These are phyloP conservation scores for Irpex sp. DNA, from an alignment of 1,284 basidiomycete species.

Conservation along the genomic window DNA sequence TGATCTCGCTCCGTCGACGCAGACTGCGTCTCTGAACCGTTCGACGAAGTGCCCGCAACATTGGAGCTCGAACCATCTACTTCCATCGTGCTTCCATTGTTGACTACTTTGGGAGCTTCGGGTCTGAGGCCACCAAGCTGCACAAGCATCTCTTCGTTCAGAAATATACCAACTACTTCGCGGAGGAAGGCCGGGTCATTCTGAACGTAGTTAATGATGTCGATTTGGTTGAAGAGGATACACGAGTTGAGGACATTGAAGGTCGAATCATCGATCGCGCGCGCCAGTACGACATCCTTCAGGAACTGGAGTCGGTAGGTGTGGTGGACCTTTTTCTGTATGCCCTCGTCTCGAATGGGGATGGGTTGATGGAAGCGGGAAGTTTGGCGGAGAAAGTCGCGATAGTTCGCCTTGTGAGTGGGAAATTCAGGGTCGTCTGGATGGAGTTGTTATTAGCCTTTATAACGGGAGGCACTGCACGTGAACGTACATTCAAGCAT, in stretches of 20 bases:
- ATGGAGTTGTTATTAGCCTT: conserved; percentile 12
- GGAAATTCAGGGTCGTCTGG: conserved; percentile 97
- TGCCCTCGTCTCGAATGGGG: conserved; percentile 65
- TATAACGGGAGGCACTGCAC: conserved; percentile 2
- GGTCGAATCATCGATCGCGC: conserved; percentile 92
- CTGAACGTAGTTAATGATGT: conserved; percentile 92
- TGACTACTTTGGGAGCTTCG: conserved; percentile 18
- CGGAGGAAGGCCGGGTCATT: conserved; percentile 73
- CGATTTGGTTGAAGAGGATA: conserved; percentile 99
- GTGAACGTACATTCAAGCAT: conserved; percentile 89
- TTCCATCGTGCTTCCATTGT: conserved; percentile 30
- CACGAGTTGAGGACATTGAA: conserved; percentile 97
- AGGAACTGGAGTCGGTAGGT: conserved; percentile 96
- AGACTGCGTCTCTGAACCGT: conserved; percentile 17
- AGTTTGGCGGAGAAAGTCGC: conserved; percentile 82
- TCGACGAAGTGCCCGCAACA: conserved; percentile 11
- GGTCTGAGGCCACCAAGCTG: conserved; percentile 30
- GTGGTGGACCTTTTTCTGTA: conserved; percentile 90
- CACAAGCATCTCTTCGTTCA: conserved; percentile 58
- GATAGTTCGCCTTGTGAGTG: conserved; percentile 92
- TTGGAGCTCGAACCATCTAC: conserved; percentile 31
- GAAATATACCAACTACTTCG: conserved; percentile 78
- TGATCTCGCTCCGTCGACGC: conserved; percentile 43
- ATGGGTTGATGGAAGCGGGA: conserved; percentile 88
- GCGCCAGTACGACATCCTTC: conserved; percentile 96